These are phyloP conservation scores for Talaromyces sp. DNA, from an alignment of 2,329 filamentous ascomycete genomes.

Conservation along the genomic window DNA sequence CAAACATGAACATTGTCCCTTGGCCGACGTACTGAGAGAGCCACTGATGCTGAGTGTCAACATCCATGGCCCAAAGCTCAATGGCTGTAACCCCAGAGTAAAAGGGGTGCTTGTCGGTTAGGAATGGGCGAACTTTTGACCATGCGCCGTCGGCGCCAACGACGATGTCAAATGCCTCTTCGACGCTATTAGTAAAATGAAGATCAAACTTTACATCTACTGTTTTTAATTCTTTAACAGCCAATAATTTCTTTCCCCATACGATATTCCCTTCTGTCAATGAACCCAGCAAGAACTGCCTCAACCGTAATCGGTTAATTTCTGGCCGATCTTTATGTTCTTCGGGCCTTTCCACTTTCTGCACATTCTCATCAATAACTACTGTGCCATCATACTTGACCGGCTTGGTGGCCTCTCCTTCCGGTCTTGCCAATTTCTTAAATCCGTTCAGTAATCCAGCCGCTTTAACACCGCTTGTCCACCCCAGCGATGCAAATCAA, in stretches of 20 bases:
- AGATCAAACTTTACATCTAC: constrained; percentile 2
- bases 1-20: constrained; percentile 6
- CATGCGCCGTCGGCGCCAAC: constrained; percentile 13
- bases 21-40: constrained; percentile 5
- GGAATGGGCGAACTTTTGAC: constrained; percentile 1
- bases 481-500: constrained; percentile 55
- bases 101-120: constrained; percentile 1
- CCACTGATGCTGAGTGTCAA: background rate
- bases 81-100: constrained; percentile 12
- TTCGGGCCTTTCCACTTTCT: background rate
- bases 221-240: background rate
- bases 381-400: constrained; percentile 7
- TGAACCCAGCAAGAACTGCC: background rate
- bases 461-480: constrained; percentile 54
- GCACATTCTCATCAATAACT: background rate
- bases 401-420: constrained; percentile 25
- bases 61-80: constrained; percentile 7
- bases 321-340: constrained; percentile 6
- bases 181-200: background rate
- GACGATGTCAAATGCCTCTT: constrained; percentile 8
- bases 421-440: constrained; percentile 22
- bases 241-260: background rate
- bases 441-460: constrained; percentile 54
- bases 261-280: background rate
- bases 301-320: constrained; percentile 1